Conservation (phyloP, 2,329 filamentous ascomycete species). For the Achaetomium macrosporum region DNA sequence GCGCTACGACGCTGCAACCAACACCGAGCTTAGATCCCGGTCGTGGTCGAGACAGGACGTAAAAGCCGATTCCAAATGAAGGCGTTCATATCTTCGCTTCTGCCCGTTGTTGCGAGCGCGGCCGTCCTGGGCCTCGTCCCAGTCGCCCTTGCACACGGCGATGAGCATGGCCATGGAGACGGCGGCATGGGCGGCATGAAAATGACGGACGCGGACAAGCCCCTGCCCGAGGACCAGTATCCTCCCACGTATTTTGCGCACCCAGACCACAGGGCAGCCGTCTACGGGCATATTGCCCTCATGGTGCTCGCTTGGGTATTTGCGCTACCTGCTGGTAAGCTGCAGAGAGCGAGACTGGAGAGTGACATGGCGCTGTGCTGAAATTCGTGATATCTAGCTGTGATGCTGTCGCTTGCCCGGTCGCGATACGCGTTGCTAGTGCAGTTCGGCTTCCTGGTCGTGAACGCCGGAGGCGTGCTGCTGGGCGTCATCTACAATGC, state of each 20-base stretch:
- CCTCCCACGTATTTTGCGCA: constrained; percentile 56
- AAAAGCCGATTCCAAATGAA: constrained; percentile 16
- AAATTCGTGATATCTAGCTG: constrained; percentile 45
- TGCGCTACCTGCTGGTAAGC: constrained; percentile 64
- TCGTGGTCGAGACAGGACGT: background rate
- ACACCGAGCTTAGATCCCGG: background rate
- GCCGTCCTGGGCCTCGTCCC: constrained; percentile 27
- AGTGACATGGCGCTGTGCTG: background rate
- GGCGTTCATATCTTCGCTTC: constrained; percentile 14
- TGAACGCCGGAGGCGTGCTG: constrained; percentile 60
- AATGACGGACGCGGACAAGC: constrained; percentile 25
- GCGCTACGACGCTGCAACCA: background rate
- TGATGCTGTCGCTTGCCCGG: constrained; percentile 78
- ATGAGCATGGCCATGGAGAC: constrained; percentile 17
- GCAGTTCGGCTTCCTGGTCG: constrained; percentile 62
- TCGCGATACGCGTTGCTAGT: constrained; percentile 66
- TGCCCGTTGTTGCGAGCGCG: constrained; percentile 20
- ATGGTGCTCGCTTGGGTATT: constrained; percentile 71
- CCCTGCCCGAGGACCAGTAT: constrained; percentile 29
- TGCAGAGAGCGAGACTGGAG: background rate
- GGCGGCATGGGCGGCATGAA: constrained; percentile 25
- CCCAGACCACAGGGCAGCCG: constrained; percentile 45
- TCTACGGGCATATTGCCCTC: constrained; percentile 64
- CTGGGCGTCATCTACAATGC: constrained; percentile 68
- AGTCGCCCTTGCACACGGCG: constrained; percentile 28